Conservation (phyloP, 2,329 filamentous ascomycete species). For the Clonostachys rhizophaga region DNA sequence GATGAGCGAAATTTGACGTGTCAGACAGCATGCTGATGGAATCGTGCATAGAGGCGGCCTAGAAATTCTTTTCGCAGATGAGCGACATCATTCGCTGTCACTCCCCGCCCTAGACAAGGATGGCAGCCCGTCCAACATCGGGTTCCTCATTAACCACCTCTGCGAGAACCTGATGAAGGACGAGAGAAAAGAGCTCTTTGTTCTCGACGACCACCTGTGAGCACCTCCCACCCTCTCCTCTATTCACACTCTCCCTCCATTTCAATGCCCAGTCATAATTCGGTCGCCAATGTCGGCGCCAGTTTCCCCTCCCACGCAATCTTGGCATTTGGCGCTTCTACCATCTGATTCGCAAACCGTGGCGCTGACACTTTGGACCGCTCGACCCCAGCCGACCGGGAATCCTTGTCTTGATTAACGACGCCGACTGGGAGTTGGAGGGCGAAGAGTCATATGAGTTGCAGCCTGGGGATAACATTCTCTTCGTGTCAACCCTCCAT, state of each 20-base stretch:
- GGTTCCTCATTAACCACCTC: constrained; percentile 73
- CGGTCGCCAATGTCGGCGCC: background rate
- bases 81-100: constrained; percentile 66
- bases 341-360: constrained; percentile 4
- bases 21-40: background rate
- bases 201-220: constrained; percentile 84
- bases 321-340: background rate
- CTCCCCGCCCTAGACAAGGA: constrained; percentile 60
- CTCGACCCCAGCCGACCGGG: constrained; percentile 69
- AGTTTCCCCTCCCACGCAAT: background rate
- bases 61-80: constrained; percentile 87
- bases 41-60: constrained; percentile 69
- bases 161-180: constrained; percentile 83
- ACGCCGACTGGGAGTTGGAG: constrained; percentile 97
- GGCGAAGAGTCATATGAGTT: constrained; percentile 89
- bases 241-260: constrained; percentile 1
- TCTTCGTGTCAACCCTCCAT: constrained; percentile 96
- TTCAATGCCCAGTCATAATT: background rate
- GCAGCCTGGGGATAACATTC: constrained; percentile 75
- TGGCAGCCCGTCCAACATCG: constrained; percentile 62
- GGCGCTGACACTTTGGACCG: constrained; percentile 8
- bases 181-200: constrained; percentile 79
- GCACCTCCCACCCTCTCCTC: constrained; percentile 26
- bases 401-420: constrained; percentile 94
- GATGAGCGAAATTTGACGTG: too few species aligned